These are phyloP conservation scores for Cutaneotrichosporon mucoides DNA, from an alignment of 1,284 basidiomycete species.

Conservation along the genomic window DNA sequence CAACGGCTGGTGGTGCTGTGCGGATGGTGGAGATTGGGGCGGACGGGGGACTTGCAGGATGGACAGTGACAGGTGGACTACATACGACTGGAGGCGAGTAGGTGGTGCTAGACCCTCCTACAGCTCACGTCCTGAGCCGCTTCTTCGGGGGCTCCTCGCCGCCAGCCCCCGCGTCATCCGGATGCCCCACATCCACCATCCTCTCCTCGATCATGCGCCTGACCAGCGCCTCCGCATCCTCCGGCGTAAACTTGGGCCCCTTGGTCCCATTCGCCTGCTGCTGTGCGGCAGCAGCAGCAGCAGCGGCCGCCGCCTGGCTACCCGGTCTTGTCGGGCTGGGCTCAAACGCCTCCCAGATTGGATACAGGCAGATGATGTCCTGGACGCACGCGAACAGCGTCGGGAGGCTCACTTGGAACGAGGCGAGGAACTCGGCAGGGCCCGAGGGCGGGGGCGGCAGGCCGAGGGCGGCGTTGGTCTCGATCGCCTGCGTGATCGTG, in stretches of 20 bases:
- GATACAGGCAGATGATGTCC: constrained; percentile 84
- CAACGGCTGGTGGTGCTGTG: constrained; percentile 4
- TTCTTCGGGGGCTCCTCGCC: constrained; percentile 20
- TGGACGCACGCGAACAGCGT: constrained; percentile 79
- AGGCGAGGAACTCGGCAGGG: constrained; percentile 66
- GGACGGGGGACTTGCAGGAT: no score
- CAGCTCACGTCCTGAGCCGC: constrained; percentile 4
- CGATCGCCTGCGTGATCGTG: constrained; percentile 52
- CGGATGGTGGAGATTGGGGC: not conserved
- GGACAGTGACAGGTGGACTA: no score
- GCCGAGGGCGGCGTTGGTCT: constrained; percentile 36
- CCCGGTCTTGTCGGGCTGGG: constrained; percentile 19
- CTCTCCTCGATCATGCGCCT: constrained; percentile 65
- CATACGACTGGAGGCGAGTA: no score
- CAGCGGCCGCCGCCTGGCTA: no score
- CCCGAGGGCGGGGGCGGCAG: constrained; percentile 31
- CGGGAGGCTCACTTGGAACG: constrained; percentile 76
- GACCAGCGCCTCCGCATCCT: constrained; percentile 52
- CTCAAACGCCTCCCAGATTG: constrained; percentile 73
- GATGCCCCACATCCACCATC: constrained; percentile 60
- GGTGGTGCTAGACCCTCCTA: no score
- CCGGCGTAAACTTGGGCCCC: constrained; percentile 35
- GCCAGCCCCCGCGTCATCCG: constrained; percentile 38
- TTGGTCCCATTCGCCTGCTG: constrained; percentile 1
- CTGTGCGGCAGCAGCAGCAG: constrained; percentile 34